phyloP scores from a whole-genome alignment of 148 eudicot genomes.

The Fallopia convolvulus region DNA sequence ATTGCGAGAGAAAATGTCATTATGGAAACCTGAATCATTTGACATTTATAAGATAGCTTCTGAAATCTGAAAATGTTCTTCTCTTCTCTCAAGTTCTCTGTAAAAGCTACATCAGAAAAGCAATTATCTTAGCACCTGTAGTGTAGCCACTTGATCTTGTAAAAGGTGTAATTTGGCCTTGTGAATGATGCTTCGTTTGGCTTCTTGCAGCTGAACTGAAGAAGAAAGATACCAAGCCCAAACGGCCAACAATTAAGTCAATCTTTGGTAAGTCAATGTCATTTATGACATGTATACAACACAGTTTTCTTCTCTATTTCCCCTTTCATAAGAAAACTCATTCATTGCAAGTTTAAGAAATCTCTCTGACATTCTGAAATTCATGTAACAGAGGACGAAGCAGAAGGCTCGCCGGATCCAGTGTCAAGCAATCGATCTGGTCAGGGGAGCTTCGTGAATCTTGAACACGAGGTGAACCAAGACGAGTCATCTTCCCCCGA shows the following conservation, averaged over 20 bases:
- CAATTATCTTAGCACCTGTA: background rate
- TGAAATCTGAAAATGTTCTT: background rate
- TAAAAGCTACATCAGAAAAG: background rate
- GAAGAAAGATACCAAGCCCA: slow-evolving; percentile 73
- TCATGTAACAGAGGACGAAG: slow-evolving; percentile 56
- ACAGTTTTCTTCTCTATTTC: background rate
- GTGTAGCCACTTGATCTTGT: background rate
- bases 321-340: too few relatives aligned
- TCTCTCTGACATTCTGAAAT: background rate
- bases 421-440: slow-evolving; percentile 26
- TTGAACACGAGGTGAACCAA: slow-evolving; percentile 35
- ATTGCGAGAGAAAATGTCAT: background rate
- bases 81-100: background rate
- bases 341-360: background rate
- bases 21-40: background rate
- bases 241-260: slow-evolving; percentile 83
- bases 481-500: slow-evolving; percentile 22
- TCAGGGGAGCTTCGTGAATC: slow-evolving; percentile 48
- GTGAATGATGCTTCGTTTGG: slow-evolving; percentile 3
- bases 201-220: slow-evolving; percentile 71
- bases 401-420: slow-evolving; percentile 46
- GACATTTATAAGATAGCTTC: background rate
- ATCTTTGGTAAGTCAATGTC: slow-evolving; percentile 56
- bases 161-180: background rate
- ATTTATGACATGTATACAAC: background rate